A percentile compares a stretch with the other conserved stretches of the same genome.
These are phyloP conservation scores for Scenedesmus sp. DNA, from an alignment of 163 green algal genomes.

Conservation along the genomic window DNA sequence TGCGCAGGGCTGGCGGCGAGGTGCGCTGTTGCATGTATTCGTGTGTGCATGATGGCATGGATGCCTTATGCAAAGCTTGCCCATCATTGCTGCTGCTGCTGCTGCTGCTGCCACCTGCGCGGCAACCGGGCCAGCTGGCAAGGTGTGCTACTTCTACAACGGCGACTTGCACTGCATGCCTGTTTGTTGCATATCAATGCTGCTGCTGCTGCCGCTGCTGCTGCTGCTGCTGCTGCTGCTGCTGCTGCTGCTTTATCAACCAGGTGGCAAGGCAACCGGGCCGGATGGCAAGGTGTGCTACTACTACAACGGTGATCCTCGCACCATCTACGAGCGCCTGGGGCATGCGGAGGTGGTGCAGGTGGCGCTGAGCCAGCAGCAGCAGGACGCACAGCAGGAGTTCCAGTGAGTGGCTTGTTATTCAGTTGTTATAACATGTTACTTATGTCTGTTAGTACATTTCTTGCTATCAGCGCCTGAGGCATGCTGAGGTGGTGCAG, in stretches of 20 bases:
- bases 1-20: too few relatives aligned
- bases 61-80: too few relatives aligned
- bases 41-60: too few relatives aligned
- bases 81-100: too few relatives aligned
- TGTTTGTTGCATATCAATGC: too few relatives aligned
- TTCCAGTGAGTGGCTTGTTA: conserved; percentile 48
- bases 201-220: too few relatives aligned
- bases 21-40: too few relatives aligned
- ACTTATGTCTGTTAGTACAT: neutral
- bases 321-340: conserved; percentile 79
- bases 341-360: conserved; percentile 84
- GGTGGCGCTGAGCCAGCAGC: conserved; percentile 59
- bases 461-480: conserved; percentile 64
- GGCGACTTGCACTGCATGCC: neutral
- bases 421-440: neutral
- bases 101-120: too few relatives aligned
- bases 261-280: conserved; percentile 4
- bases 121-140: neutral
- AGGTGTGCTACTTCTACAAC: conserved; percentile 84
- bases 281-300: conserved; percentile 75
- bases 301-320: conserved; percentile 77
- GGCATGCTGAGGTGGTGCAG: conserved; percentile 79
- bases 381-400: conserved; percentile 52
- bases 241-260: too few relatives aligned
- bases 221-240: too few relatives aligned